Evolutionary conservation across 78 protist genomes (phyloP), one percentile per base, ranked within the genome.

Genomic region (Cavenderia fasciculata): DNA sequence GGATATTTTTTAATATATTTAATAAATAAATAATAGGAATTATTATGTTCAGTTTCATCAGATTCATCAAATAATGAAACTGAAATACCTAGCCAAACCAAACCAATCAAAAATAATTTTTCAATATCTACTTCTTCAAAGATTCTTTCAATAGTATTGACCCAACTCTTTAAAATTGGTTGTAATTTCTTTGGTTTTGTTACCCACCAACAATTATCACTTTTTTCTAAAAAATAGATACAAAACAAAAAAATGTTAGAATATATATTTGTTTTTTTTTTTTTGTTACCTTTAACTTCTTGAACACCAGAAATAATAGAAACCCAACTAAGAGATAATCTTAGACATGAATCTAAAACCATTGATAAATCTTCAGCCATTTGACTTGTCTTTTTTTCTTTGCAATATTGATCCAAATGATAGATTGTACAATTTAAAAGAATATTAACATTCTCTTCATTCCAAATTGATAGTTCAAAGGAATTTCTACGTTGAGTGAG

Each of bases 331-430:
- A 79, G 46, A 52, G 76, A 57, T 27, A 79, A 52, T 66, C 88
- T 79, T 46, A 79, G 36, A 66, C 88, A 79, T 34, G 75, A 62
- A 36, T 79, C 88, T 46, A 79, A 54, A 27, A 79, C 56, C 14
- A 62, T 62, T 33, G 52, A 19, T 29, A 38, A 52, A 12, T 77
- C 87, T 77, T 77, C 62, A 2, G 38, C 41, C 11, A 21, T 12
- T 52, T 66, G 19, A 23, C 3, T 19, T 44, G 56, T 46, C 16
- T 25, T 23, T 23, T 33, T 77, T 10, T 59, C 51, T 25, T 3
- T 18, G 38, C 40, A 7, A 54, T 52, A 51, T 8, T 52, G 52
- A 21, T 79, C 65, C 25, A 79, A 43, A 66, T 79, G 38, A 66
- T 43, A 79, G 40, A 23, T 23, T 43, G 65, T 47, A 66, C 76